A percentile compares a stretch with the other conserved stretches of the same genome.
These are phyloP conservation scores for Ceratocystis variospora DNA, from an alignment of 2,329 filamentous ascomycete species.

Conservation along the genomic window DNA sequence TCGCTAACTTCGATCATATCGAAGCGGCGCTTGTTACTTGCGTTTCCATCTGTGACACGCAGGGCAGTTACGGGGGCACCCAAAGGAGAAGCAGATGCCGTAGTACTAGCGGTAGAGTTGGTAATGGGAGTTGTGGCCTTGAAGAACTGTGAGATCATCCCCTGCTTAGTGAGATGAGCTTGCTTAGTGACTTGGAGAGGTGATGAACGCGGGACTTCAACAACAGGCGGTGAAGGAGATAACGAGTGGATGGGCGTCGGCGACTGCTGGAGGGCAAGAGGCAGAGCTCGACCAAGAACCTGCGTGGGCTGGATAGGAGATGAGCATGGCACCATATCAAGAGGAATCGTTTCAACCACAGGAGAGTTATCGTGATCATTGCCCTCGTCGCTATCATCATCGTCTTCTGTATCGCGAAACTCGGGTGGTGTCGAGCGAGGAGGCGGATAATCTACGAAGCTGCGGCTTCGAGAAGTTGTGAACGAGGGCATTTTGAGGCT, in stretches of 20 bases:
- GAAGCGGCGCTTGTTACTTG: slow-evolving; percentile 18
- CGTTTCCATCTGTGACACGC: not conserved
- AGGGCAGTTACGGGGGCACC: not conserved
- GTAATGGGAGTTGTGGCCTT: slow-evolving; percentile 22
- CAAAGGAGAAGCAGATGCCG: not conserved
- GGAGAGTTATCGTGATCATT: slow-evolving; percentile 22
- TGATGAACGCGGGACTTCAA: slow-evolving; percentile 86
- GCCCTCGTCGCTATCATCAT: slow-evolving; percentile 4
- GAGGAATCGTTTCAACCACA: slow-evolving; percentile 23
- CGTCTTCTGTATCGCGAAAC: slow-evolving; percentile 6
- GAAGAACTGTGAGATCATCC: slow-evolving; percentile 26
- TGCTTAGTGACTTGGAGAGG: slow-evolving; percentile 33
- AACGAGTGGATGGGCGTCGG: slow-evolving; percentile 27
- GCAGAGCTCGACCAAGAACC: slow-evolving; percentile 25
- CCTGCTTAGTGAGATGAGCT: slow-evolving; percentile 24
- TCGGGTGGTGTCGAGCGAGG: not conserved
- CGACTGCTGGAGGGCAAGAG: slow-evolving; percentile 3
- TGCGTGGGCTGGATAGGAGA: slow-evolving; percentile 35
- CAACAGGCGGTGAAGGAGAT: slow-evolving; percentile 29
- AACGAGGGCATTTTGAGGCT: not conserved
- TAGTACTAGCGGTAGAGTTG: slow-evolving; percentile 20
- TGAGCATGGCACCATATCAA: slow-evolving; percentile 31
- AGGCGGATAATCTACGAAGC: not conserved
- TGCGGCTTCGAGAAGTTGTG: not conserved
- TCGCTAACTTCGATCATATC: slow-evolving; percentile 28